Evolutionary conservation across 192 early-diverging fungal species (phyloP), one percentile per base, ranked within the genome.

Genomic region (Backusella parvicylindrica): DNA sequence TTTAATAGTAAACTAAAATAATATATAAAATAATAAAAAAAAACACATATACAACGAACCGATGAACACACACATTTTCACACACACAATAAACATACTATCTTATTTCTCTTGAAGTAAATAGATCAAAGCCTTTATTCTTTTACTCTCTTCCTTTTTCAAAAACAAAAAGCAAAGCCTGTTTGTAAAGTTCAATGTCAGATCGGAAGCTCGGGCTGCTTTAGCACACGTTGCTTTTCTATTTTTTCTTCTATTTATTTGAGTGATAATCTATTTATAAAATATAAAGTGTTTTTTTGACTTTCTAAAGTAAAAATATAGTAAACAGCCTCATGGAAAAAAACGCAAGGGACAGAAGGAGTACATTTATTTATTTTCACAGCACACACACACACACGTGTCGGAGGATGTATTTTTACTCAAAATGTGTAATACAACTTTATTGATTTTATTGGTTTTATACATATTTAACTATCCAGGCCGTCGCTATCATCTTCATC

Each of bases 161-260:
- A 56, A 56, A n/a, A 47, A 47, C 43, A 47, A 47, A 47, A 13
- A 28, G 21, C 53, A 60, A 60, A 60, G 23, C 23, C 53, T 60
- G 53, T 28, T 60, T 7, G 53, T 60, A 60, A 60, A 60, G 53
- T 60, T 60, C 53, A 60, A 60, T 60, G 53, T 28, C 53, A 60
- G 53, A 28, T 60, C 53, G 53, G 53, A 60, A 28, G 53, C 23
- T 60, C 53, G 53, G 53, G 53, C 12, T 60, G 53, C 23, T 60
- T 12, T 60, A 60, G 1, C 53, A 60, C 21, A 11, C 53, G 6
- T 1, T 23, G 8, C 3, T n/a, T 11, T 60, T 60, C 26, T 60
- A 4, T 56, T 56, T 23, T 60, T 23, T 26, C 23, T 28, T 26
- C 23, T 28, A 9, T 12, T 15, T 23, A 13, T 60, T 28, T 26